phyloP scores from a whole-genome alignment of 495 filamentous ascomycete species.

The Poronia punctata region DNA sequence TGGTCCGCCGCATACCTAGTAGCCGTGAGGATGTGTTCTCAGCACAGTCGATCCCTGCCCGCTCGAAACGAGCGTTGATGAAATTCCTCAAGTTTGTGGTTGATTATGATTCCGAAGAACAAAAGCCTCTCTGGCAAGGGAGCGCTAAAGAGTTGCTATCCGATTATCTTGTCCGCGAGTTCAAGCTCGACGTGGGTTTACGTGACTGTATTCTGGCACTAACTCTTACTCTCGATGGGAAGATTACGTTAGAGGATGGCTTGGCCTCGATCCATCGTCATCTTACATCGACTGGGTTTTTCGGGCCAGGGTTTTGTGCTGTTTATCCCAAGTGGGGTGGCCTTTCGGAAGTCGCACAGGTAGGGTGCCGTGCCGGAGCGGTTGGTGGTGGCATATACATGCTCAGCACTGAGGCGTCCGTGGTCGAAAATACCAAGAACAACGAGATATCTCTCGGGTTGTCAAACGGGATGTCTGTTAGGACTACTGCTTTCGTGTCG shows the following conservation, averaged over 20 bases:
- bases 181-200: conserved; percentile 63
- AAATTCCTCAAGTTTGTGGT: conserved; percentile 77
- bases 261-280: conserved; percentile 72
- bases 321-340: conserved; percentile 91
- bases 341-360: conserved; percentile 83
- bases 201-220: conserved; percentile 71
- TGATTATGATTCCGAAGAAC: conserved; percentile 50
- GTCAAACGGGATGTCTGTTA: conserved; percentile 53
- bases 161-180: conserved; percentile 60
- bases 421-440: conserved; percentile 5
- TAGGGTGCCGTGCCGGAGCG: conserved; percentile 83
- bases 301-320: conserved; percentile 79
- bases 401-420: conserved; percentile 47
- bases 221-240: conserved; percentile 59
- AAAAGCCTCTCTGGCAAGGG: conserved; percentile 43
- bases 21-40: conserved; percentile 84
- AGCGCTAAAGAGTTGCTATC: conserved; percentile 46
- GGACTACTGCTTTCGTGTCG: conserved; percentile 47
- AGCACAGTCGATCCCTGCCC: conserved; percentile 60
- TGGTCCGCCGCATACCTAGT: conserved; percentile 62
- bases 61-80: conserved; percentile 76
- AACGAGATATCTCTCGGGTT: conserved; percentile 44
- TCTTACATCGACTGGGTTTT: conserved; percentile 75
- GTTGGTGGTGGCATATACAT: conserved; percentile 91
- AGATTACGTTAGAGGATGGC: conserved; percentile 50